Percentiles rank a stretch among this genome's conserved stretches.
Conservation (phyloP, 768 basidiomycete genomes). For the Arthromyces matolae region DNA sequence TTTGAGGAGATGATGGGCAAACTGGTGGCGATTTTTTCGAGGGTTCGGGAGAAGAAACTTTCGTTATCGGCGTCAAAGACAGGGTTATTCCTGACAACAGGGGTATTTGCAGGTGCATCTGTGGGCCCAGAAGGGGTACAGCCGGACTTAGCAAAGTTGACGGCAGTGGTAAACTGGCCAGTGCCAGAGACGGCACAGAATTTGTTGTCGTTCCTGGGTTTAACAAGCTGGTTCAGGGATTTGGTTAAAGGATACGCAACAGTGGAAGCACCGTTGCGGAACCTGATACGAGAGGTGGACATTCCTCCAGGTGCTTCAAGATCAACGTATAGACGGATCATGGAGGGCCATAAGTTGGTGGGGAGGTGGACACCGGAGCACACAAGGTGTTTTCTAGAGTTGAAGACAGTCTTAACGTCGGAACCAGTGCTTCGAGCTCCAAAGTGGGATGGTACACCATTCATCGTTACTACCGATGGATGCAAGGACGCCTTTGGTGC, state of each 20-base stretch:
- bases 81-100: conserved; percentile 30
- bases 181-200: too few relatives aligned
- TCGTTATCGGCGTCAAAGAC: conserved; percentile 33
- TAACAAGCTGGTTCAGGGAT: conserved; percentile 28
- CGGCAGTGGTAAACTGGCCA: too few relatives aligned
- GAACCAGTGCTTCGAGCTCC: conserved; percentile 24
- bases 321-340: background rate
- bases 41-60: background rate
- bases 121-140: conserved; percentile 28
- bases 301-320: too few relatives aligned
- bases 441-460: conserved; percentile 26
- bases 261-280: too few relatives aligned
- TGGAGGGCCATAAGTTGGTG: background rate
- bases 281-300: too few relatives aligned
- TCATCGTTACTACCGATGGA: conserved; percentile 36
- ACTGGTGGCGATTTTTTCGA: conserved; percentile 7
- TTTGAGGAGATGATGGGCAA: conserved; percentile 26
- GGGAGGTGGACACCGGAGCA: conserved; percentile 20
- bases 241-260: conserved; percentile 29
- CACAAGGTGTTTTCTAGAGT: conserved; percentile 20
- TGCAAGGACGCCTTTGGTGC: too few relatives aligned
- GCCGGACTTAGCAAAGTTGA: conserved; percentile 31
- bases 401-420: conserved; percentile 23
- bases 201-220: too few relatives aligned
- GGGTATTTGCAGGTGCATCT: conserved; percentile 28